phyloP scores from a whole-genome alignment of 1,284 basidiomycete species.

The Chondrostereum purpureum region DNA sequence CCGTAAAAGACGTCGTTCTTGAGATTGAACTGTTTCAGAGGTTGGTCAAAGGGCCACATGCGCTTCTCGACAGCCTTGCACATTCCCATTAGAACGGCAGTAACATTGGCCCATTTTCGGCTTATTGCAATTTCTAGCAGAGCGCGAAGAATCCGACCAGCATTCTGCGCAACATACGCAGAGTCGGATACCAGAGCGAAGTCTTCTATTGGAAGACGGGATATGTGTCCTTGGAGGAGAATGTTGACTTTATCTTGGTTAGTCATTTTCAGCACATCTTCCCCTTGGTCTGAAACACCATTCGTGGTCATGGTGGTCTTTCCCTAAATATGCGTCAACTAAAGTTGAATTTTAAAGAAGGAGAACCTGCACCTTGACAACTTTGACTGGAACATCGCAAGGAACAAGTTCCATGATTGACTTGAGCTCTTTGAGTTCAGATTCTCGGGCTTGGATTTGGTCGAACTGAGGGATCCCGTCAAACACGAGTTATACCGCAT shows the following conservation, averaged over 20 bases:
- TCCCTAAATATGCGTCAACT: no score
- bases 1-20: constrained; percentile 79
- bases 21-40: constrained; percentile 76
- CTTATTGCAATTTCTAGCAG: constrained; percentile 93
- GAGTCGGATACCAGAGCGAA: constrained; percentile 96
- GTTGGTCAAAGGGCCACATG: constrained; percentile 95
- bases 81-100: constrained; percentile 80
- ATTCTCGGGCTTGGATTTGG: constrained; percentile 91
- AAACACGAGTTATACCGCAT: constrained; percentile 5
- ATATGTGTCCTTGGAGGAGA: constrained; percentile 89
- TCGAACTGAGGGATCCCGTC: constrained; percentile 76
- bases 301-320: constrained; percentile 1
- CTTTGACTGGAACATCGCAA: constrained; percentile 79
- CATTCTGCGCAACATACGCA: constrained; percentile 91
- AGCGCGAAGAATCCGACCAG: constrained; percentile 89
- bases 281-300: no score
- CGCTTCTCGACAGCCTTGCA: constrained; percentile 92
- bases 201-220: constrained; percentile 77
- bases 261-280: not conserved
- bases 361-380: no score
- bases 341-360: no score
- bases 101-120: constrained; percentile 83
- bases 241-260: constrained; percentile 92
- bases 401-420: constrained; percentile 64
- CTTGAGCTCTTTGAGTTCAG: constrained; percentile 82